Evolutionary conservation across 2,329 filamentous ascomycete species (phyloP).

Genomic region (Aureobasidium musti): DNA sequence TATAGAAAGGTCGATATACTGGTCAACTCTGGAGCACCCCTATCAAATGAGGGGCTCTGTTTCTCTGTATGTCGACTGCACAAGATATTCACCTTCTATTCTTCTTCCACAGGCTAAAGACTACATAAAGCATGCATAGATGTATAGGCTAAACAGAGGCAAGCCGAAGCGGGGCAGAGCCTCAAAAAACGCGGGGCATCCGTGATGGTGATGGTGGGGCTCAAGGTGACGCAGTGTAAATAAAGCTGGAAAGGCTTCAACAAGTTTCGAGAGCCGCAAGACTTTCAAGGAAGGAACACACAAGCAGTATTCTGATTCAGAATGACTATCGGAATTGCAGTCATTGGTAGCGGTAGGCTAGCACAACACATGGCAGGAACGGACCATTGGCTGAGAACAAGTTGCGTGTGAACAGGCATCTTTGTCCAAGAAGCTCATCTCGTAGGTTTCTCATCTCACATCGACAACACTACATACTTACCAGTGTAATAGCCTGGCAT

Average conservation of each 20-base stretch:
- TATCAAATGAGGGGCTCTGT: background rate
- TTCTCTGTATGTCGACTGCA: too few species aligned
- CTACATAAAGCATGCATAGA: background rate
- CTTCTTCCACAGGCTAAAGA: background rate
- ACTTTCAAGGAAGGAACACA: background rate
- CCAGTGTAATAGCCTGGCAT: slow-evolving; percentile 57
- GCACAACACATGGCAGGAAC: background rate
- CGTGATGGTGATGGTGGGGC: slow-evolving; percentile 1
- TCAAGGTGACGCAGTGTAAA: slow-evolving; percentile 20
- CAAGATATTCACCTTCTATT: background rate
- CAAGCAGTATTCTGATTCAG: background rate
- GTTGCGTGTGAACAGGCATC: slow-evolving; percentile 47
- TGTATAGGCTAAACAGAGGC: slow-evolving; percentile 21
- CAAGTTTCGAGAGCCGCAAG: background rate
- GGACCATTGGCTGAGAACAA: background rate
- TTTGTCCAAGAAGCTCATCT: slow-evolving; percentile 63
- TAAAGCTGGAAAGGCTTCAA: background rate
- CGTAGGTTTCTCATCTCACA: slow-evolving; percentile 41
- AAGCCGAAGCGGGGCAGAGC: slow-evolving; percentile 12
- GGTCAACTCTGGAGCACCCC: too few species aligned
- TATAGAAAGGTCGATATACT: background rate
- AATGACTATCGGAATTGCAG: slow-evolving; percentile 55
- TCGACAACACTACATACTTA: background rate
- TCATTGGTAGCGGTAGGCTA: slow-evolving; percentile 58
- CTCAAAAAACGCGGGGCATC: slow-evolving; percentile 3